Conservation (phyloP, 1,139 yeast genomes). For the Lodderomyces elongisporus region DNA sequence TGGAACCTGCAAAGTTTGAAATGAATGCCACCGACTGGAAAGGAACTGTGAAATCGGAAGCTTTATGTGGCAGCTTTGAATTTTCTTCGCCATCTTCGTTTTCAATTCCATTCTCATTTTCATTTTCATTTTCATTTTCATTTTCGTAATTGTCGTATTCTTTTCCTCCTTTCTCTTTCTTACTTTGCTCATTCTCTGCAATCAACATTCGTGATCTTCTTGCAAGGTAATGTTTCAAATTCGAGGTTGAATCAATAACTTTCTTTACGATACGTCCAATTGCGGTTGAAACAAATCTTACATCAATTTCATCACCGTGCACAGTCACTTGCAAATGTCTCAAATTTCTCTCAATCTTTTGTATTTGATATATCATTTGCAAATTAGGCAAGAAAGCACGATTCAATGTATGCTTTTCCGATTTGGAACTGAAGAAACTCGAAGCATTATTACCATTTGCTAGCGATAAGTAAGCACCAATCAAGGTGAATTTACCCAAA, state of each 20-base stretch:
- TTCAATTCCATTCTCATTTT: too few relatives aligned
- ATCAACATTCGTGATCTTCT: slow-evolving; percentile 11
- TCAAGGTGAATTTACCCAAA: slow-evolving; percentile 61
- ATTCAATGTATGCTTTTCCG: slow-evolving; percentile 46
- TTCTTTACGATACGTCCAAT: slow-evolving; percentile 41
- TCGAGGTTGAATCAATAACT: slow-evolving; percentile 38
- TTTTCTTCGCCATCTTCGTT: slow-evolving; percentile 3
- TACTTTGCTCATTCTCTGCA: too few relatives aligned
- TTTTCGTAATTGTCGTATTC: too few relatives aligned
- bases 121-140: too few relatives aligned
- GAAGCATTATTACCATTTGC: slow-evolving; percentile 57
- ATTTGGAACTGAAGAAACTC: slow-evolving; percentile 45
- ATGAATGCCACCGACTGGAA: slow-evolving; percentile 47
- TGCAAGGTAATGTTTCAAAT: slow-evolving; percentile 35
- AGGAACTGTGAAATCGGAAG: slow-evolving; percentile 13
- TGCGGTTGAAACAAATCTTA: slow-evolving; percentile 52
- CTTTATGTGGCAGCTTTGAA: slow-evolving; percentile 12
- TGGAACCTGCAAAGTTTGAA: slow-evolving; percentile 66
- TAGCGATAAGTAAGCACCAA: slow-evolving; percentile 60
- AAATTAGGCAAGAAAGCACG: slow-evolving; percentile 65
- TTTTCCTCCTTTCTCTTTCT: too few relatives aligned
- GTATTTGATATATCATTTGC: slow-evolving; percentile 53
- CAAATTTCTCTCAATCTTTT: too few relatives aligned
- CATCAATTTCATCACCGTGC: slow-evolving; percentile 66
- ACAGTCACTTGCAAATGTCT: slow-evolving; percentile 41